These are phyloP conservation scores for Coemansia sp. DNA, from an alignment of 192 early-diverging fungal genomes.

Conservation along the genomic window DNA sequence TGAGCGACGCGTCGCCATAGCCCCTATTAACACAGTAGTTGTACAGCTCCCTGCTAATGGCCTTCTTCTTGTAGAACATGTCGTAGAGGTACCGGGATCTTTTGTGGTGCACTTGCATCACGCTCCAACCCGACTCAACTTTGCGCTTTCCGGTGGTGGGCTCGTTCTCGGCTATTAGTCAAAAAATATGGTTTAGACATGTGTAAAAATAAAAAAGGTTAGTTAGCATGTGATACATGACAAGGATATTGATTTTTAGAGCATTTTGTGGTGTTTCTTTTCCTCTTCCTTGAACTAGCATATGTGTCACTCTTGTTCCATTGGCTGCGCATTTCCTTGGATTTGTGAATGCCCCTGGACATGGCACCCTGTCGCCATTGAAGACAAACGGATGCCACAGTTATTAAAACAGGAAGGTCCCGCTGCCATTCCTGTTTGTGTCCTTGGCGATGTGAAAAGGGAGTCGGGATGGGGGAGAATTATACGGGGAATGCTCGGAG, in stretches of 20 bases:
- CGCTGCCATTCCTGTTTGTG: background rate
- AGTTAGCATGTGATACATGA: background rate
- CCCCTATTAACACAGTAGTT: conserved; percentile 90
- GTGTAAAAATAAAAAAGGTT: background rate
- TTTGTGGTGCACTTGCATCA: conserved; percentile 97
- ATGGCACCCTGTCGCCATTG: background rate
- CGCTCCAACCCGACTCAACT: conserved; percentile 89
- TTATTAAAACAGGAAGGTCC: background rate
- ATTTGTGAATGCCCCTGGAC: background rate
- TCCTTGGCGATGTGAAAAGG: background rate
- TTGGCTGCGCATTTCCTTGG: background rate
- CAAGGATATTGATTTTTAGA: background rate
- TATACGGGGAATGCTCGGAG: conserved; percentile 3
- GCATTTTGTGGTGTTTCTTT: background rate
- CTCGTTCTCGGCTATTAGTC: conserved; percentile 88
- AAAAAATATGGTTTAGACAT: background rate
- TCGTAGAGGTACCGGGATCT: conserved; percentile 96
- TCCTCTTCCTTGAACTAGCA: background rate
- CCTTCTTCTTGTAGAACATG: conserved; percentile 92
- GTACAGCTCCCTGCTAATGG: conserved; percentile 90
- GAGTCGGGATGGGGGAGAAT: background rate
- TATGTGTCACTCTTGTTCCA: background rate
- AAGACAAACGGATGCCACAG: background rate
- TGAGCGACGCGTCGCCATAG: conserved; percentile 89
- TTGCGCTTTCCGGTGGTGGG: conserved; percentile 91